Percentiles rank a stretch among this genome's conserved stretches.
Conservation (phyloP, 73 alveolate species). For the Symbiodinium natans region DNA sequence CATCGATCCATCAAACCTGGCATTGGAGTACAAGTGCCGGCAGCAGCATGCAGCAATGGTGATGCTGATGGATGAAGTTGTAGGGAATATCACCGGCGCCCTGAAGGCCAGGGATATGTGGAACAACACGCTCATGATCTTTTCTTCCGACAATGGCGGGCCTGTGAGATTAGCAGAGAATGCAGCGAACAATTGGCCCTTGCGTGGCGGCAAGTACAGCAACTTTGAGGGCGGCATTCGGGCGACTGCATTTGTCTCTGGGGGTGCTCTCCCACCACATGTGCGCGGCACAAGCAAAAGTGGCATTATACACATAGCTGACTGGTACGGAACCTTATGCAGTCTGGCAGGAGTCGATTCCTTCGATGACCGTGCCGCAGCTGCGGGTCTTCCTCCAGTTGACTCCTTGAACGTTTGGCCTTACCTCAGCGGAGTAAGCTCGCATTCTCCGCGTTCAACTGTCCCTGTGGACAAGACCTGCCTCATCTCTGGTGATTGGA, state of each 20-base stretch:
- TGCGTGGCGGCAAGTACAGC: constrained; percentile 92
- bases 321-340: constrained; percentile 83
- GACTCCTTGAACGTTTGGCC: constrained; percentile 12
- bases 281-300: constrained; percentile 1
- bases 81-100: neutral
- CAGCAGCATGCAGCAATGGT: constrained; percentile 82
- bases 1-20: constrained; percentile 21
- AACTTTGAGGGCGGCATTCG: constrained; percentile 79
- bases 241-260: constrained; percentile 69
- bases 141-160: constrained; percentile 89
- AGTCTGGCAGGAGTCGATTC: neutral
- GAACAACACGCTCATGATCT: constrained; percentile 60
- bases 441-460: neutral
- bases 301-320: constrained; percentile 81
- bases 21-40: constrained; percentile 45
- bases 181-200: constrained; percentile 83
- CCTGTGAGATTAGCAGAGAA: constrained; percentile 61
- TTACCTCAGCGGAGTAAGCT: neutral
- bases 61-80: constrained; percentile 64
- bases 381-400: constrained; percentile 3
- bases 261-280: neutral
- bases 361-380: constrained; percentile 8
- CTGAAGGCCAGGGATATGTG: constrained; percentile 50
- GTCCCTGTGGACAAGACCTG: neutral
- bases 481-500: constrained; percentile 52